Conservation (phyloP, 139 green algal genomes). For the Coelastrella sp. region DNA sequence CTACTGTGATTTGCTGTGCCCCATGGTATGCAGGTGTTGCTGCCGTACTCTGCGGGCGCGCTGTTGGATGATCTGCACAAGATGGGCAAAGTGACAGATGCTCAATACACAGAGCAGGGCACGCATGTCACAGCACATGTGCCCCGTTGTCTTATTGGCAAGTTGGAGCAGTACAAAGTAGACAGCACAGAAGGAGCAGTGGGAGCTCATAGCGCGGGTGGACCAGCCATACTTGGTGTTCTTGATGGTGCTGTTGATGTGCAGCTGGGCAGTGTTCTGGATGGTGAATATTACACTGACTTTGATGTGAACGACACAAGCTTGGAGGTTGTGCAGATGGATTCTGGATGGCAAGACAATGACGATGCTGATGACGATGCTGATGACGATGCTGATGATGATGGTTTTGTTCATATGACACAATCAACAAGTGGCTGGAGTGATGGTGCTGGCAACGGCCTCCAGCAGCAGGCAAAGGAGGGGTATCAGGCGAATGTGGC, state of each 20-base stretch:
- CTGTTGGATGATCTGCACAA: conserved; percentile 60
- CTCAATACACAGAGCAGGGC: conserved; percentile 51
- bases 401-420: background rate
- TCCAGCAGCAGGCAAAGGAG: background rate
- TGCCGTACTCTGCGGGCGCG: conserved; percentile 66
- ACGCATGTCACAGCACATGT: conserved; percentile 45
- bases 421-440: background rate
- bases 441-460: background rate
- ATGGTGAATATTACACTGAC: background rate
- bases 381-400: background rate
- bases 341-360: background rate
- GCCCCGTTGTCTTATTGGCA: conserved; percentile 41
- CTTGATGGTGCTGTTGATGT: conserved; percentile 4
- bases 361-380: background rate
- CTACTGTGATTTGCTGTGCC: background rate
- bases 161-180: conserved; percentile 40
- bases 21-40: conserved; percentile 44
- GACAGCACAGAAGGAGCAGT: conserved; percentile 5
- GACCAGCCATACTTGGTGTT: background rate
- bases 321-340: background rate
- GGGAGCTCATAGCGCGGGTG: background rate
- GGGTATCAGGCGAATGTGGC: background rate
- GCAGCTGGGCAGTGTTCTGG: background rate
- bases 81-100: conserved; percentile 45
- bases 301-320: background rate